phyloP scores from a whole-genome alignment of 352 stramenopile species.

The Globisporangium nagaii region DNA sequence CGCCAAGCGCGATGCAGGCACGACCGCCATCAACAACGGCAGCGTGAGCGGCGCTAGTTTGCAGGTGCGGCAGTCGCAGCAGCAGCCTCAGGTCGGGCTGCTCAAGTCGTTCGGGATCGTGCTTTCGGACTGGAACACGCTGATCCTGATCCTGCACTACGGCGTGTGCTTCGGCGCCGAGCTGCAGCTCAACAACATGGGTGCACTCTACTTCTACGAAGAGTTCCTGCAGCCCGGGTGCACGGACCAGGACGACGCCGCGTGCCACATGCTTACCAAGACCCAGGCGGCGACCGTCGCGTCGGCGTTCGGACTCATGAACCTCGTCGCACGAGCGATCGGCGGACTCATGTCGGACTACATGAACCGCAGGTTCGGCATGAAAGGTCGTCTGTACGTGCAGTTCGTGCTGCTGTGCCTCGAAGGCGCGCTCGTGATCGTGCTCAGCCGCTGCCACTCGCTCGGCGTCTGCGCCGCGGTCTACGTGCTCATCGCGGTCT shows the following conservation, averaged over 20 bases:
- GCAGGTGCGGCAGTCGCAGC: slow-evolving; percentile 7
- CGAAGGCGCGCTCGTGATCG: slow-evolving; percentile 79
- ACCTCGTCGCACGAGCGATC: slow-evolving; percentile 88
- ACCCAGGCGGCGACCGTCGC: slow-evolving; percentile 79
- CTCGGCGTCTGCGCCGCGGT: slow-evolving; percentile 72
- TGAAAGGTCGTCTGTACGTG: slow-evolving; percentile 83
- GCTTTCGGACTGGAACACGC: slow-evolving; percentile 84
- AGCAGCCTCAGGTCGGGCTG: slow-evolving; percentile 18
- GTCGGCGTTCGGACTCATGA: slow-evolving; percentile 93
- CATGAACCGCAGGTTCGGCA: slow-evolving; percentile 77
- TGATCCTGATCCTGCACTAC: slow-evolving; percentile 93
- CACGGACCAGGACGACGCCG: slow-evolving; percentile 9
- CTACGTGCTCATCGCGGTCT: slow-evolving; percentile 91
- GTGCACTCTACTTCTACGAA: slow-evolving; percentile 90
- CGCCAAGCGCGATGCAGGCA: slow-evolving; percentile 51
- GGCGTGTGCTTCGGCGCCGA: slow-evolving; percentile 93
- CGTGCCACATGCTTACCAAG: slow-evolving; percentile 46
- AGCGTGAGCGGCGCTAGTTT: neutral
- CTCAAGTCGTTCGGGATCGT: slow-evolving; percentile 45
- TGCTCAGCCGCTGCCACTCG: slow-evolving; percentile 76
- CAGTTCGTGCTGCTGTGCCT: slow-evolving; percentile 78
- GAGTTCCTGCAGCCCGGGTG: slow-evolving; percentile 74
- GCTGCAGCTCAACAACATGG: slow-evolving; percentile 95
- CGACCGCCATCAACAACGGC: slow-evolving; percentile 1
- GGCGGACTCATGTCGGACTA: slow-evolving; percentile 86